Evolutionary conservation across 768 basidiomycete species (phyloP).

Genomic region (Agaricus blazei): DNA sequence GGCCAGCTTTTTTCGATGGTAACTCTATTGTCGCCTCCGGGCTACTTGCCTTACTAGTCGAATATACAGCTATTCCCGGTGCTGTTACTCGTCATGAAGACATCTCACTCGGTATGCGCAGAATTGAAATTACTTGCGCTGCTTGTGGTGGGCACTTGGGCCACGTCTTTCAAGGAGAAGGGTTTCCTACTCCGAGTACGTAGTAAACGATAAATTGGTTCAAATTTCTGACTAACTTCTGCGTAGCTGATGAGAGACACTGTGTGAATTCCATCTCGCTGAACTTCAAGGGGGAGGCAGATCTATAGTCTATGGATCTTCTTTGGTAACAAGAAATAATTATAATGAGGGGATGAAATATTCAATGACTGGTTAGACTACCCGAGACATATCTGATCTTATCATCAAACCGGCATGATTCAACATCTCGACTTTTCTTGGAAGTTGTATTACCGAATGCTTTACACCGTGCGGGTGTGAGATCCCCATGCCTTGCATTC

Average conservation of each 20-base stretch:
- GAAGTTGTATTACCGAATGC: no score
- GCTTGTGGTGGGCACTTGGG: conserved; percentile 93
- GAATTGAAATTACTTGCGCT: conserved; percentile 88
- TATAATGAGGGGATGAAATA: no score
- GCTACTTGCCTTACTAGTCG: no score
- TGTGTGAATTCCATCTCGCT: conserved; percentile 89
- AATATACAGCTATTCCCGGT: conserved; percentile 71
- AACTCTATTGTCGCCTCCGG: neutral
- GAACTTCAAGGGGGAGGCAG: conserved; percentile 59
- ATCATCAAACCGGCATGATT: no score
- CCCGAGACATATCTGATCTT: no score
- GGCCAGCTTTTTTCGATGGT: conserved; percentile 97
- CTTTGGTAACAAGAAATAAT: no score
- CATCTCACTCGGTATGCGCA: conserved; percentile 52
- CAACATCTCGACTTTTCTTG: no score
- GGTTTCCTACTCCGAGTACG: conserved; percentile 73
- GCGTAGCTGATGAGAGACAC: conserved; percentile 73
- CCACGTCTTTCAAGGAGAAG: conserved; percentile 93
- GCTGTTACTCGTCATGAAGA: conserved; percentile 82
- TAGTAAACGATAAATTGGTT: neutral
- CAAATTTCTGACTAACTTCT: neutral
- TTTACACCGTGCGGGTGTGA: no score
- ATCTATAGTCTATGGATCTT: neutral
- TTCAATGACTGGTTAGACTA: no score
- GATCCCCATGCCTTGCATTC: no score